These are phyloP conservation scores for Leccinum truebloodii DNA, from an alignment of 768 basidiomycete species.

Conservation along the genomic window DNA sequence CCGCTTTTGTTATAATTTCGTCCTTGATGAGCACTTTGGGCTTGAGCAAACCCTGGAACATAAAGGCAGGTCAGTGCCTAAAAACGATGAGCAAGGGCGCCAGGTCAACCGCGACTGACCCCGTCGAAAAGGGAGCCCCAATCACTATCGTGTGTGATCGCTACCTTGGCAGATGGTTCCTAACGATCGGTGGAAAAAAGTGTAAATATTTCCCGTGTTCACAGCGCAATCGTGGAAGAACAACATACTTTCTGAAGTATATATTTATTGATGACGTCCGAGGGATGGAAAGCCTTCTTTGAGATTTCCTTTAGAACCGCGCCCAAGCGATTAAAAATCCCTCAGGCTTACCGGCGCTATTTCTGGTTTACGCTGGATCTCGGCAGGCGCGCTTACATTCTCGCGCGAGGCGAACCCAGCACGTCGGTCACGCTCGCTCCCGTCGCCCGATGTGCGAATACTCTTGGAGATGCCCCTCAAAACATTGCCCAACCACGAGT, in stretches of 20 bases:
- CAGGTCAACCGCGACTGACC: conserved; percentile 5
- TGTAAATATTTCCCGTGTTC: neutral
- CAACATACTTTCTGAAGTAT: conserved; percentile 21
- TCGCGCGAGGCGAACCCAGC: neutral
- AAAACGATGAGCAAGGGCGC: neutral
- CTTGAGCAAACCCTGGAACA: conserved; percentile 11
- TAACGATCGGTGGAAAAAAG: neutral
- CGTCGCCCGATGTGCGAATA: conserved; percentile 14
- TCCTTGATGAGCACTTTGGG: conserved; percentile 14
- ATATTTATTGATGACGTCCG: conserved; percentile 27
- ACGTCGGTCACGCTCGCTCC: neutral
- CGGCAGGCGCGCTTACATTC: conserved; percentile 6
- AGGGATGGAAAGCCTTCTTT: conserved; percentile 26
- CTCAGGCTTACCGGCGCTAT: conserved; percentile 18
- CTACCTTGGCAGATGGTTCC: conserved; percentile 26
- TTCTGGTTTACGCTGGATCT: conserved; percentile 20
- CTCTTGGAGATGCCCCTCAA: conserved; percentile 19
- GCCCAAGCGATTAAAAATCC: neutral
- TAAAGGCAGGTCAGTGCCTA: neutral
- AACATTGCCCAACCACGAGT: conserved; percentile 22
- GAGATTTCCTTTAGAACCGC: neutral
- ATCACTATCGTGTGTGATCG: conserved; percentile 25
- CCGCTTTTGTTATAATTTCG: conserved; percentile 8
- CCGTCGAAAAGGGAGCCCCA: conserved; percentile 24
- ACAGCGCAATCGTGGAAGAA: neutral